These are phyloP conservation scores for Dendrobium officinale DNA, from an alignment of 106 monocot genomes.

Conservation along the genomic window DNA sequence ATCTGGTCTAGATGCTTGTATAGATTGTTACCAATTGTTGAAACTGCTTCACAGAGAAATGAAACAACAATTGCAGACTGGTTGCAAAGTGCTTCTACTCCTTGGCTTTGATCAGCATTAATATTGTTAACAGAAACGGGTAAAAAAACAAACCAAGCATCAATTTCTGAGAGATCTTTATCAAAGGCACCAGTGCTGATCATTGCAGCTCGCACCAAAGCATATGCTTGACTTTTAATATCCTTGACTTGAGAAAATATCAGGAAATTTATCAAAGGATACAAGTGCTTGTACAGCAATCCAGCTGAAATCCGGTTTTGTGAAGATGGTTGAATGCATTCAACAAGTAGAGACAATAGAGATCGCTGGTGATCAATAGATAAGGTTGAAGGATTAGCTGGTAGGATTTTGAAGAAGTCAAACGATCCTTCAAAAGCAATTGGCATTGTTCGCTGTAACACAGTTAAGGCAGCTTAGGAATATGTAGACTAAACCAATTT, in stretches of 20 bases:
- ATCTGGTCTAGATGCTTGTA: constrained; percentile 70
- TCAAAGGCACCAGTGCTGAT: constrained; percentile 93
- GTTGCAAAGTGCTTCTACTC: constrained; percentile 7
- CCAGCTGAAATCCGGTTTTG: constrained; percentile 17
- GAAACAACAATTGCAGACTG: constrained; percentile 46
- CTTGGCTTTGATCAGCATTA: constrained; percentile 11
- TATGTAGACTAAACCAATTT: not conserved
- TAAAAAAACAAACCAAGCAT: constrained; percentile 78
- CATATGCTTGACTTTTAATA: constrained; percentile 46
- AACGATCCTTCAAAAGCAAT: constrained; percentile 64
- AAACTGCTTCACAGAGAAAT: constrained; percentile 89
- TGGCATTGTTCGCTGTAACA: constrained; percentile 58
- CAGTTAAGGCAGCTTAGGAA: not conserved
- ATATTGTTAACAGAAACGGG: constrained; percentile 36
- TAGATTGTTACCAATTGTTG: constrained; percentile 81
- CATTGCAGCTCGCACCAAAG: constrained; percentile 67
- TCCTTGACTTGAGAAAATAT: constrained; percentile 37
- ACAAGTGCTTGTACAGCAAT: constrained; percentile 70
- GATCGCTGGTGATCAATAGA: constrained; percentile 50
- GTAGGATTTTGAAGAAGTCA: constrained; percentile 86
- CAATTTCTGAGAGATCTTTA: constrained; percentile 64
- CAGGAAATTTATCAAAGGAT: constrained; percentile 49
- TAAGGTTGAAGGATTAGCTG: constrained; percentile 48
- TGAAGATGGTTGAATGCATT: constrained; percentile 35
- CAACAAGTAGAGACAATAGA: constrained; percentile 68